Evolutionary conservation across 305 asterid genomes (phyloP).

Genomic region (Solanum hybrid): DNA sequence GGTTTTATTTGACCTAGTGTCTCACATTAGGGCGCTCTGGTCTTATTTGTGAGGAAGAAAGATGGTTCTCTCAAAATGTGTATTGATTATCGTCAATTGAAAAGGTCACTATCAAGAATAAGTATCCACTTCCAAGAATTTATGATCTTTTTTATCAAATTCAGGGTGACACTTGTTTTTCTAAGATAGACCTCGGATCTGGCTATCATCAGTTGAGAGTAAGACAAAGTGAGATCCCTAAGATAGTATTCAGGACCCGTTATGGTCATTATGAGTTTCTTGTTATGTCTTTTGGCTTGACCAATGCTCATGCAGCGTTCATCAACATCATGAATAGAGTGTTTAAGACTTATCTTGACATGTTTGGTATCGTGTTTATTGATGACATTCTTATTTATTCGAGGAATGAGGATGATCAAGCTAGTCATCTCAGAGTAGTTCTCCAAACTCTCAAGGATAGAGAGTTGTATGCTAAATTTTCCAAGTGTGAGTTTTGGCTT

Average conservation of each 20-base stretch:
- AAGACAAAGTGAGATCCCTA: background rate
- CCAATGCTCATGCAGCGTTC: background rate
- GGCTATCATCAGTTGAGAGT: background rate
- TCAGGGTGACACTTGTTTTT: background rate
- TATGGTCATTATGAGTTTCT: background rate
- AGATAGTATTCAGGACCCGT: background rate
- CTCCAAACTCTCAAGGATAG: no score
- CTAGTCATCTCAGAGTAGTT: no score
- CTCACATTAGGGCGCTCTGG: background rate
- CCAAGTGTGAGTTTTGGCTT: no score
- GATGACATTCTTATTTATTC: no score
- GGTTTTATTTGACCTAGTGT: no score
- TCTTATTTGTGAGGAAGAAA: background rate
- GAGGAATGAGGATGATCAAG: no score
- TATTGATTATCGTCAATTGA: no score
- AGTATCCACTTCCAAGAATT: background rate
- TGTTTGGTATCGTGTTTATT: background rate
- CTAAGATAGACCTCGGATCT: background rate
- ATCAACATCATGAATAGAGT: background rate
- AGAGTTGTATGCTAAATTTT: no score
- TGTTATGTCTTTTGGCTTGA: background rate
- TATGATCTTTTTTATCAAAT: background rate
- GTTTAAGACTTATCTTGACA: background rate
- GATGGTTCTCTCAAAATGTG: background rate
- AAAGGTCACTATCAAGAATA: background rate